phyloP scores from a whole-genome alignment of 179 eudicot species.

The Patellifolia procumbens region DNA sequence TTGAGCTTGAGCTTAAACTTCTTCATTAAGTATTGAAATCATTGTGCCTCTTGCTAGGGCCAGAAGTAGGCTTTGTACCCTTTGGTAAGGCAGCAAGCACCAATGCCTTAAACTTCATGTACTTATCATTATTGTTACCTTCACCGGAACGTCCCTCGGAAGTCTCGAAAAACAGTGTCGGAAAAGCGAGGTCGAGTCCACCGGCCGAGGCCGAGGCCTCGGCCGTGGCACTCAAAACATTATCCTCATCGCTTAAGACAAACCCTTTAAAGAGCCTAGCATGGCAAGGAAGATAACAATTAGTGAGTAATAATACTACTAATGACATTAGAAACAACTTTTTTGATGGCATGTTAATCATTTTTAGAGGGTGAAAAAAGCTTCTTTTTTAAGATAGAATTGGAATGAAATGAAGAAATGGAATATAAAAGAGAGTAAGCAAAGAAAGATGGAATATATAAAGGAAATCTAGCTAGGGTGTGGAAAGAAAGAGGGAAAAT shows the following conservation, averaged over 20 bases:
- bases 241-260: not conserved
- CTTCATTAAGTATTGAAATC: slow-evolving; percentile 25
- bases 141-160: not conserved
- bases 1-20: not conserved
- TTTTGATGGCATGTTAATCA: slow-evolving; percentile 18
- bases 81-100: slow-evolving; percentile 33
- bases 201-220: slow-evolving; percentile 9
- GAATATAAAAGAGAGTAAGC: not conserved
- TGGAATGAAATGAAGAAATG: not conserved
- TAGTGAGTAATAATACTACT: not conserved
- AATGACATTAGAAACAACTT: not conserved
- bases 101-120: slow-evolving; percentile 27
- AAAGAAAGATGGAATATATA: not conserved
- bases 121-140: slow-evolving; percentile 3
- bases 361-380: not conserved
- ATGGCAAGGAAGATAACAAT: slow-evolving; percentile 19
- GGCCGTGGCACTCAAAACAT: not conserved
- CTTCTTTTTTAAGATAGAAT: not conserved
- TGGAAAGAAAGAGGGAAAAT: not conserved
- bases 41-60: slow-evolving; percentile 35
- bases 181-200: not conserved
- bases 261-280: slow-evolving; percentile 31
- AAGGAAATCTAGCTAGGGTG: slow-evolving; percentile 7
- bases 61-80: slow-evolving; percentile 25
- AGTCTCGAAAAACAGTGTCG: not conserved